phyloP scores from a whole-genome alignment of 768 basidiomycete genomes.

The Tulasnella sp. region DNA sequence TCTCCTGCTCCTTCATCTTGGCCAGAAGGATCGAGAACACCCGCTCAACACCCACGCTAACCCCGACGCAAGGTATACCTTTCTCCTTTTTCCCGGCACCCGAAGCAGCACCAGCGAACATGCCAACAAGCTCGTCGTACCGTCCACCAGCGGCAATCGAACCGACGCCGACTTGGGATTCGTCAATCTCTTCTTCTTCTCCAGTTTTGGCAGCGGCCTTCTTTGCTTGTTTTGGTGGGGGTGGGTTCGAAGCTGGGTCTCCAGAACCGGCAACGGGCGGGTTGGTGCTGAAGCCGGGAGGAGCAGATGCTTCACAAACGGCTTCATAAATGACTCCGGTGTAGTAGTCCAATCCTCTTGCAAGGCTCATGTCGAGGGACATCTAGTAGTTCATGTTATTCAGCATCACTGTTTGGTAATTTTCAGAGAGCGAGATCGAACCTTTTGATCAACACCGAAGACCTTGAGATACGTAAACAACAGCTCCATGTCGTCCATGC shows the following conservation, averaged over 20 bases:
- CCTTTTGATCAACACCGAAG: conserved; percentile 75
- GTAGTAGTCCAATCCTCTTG: conserved; percentile 97
- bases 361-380: conserved; percentile 94
- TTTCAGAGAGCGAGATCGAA: conserved; percentile 36
- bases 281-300: conserved; percentile 65
- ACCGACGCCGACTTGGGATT: conserved; percentile 92
- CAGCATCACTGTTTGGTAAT: not conserved
- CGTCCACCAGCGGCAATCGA: conserved; percentile 98
- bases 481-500: conserved; percentile 79
- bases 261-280: conserved; percentile 36
- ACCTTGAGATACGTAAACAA: conserved; percentile 79
- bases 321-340: conserved; percentile 99
- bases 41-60: conserved; percentile 89
- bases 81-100: conserved; percentile 61
- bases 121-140: conserved; percentile 91
- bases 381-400: conserved; percentile 48
- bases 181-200: conserved; percentile 84
- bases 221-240: conserved; percentile 37
- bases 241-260: conserved; percentile 38
- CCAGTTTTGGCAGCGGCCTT: conserved; percentile 38
- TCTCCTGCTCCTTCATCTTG: conserved; percentile 67
- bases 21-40: conserved; percentile 90
- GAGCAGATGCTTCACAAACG: conserved; percentile 87
- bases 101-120: conserved; percentile 81
- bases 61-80: conserved; percentile 81